phyloP scores from a whole-genome alignment of 2,329 filamentous ascomycete species.

The Leptosphaerulina australis region DNA sequence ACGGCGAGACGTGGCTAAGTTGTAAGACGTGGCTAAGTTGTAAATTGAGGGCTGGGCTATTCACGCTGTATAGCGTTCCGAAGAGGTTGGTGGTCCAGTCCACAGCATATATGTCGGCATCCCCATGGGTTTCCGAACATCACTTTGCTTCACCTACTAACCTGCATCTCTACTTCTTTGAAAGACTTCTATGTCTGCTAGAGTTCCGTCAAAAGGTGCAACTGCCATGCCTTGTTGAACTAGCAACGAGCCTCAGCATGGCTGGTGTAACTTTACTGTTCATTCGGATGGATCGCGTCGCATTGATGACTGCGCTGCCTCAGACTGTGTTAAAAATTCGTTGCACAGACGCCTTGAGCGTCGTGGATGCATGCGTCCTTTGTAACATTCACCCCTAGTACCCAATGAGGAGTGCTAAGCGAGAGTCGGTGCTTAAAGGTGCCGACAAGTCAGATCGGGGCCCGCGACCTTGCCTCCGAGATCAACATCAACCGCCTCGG shows the following conservation, averaged over 20 bases:
- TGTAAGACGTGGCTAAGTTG: not conserved
- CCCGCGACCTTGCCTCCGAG: slow-evolving; percentile 6
- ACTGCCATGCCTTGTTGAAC: not conserved
- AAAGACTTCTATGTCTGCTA: not conserved
- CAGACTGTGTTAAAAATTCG: slow-evolving; percentile 3
- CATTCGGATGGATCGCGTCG: not conserved
- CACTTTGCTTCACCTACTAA: not conserved
- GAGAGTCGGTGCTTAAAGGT: slow-evolving; percentile 2
- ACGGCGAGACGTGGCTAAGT: not conserved
- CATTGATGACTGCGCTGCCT: slow-evolving; percentile 3
- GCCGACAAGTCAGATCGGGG: slow-evolving; percentile 15
- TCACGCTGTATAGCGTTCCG: not conserved
- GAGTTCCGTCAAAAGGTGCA: not conserved
- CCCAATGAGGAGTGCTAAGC: slow-evolving; percentile 1
- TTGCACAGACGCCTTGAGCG: not conserved
- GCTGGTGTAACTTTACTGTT: not conserved
- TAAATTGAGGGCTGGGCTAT: slow-evolving; percentile 3
- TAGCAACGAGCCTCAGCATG: not conserved
- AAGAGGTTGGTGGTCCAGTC: slow-evolving; percentile 1
- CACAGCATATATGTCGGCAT: slow-evolving; percentile 3
- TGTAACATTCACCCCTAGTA: slow-evolving; percentile 2
- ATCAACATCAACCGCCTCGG: slow-evolving; percentile 18
- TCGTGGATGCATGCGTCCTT: slow-evolving; percentile 2
- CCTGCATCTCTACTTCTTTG: not conserved
- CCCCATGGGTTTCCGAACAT: not conserved